Evolutionary conservation across 805 yeast genomes (phyloP).

Genomic region (Metschnikowia lochheadii): DNA sequence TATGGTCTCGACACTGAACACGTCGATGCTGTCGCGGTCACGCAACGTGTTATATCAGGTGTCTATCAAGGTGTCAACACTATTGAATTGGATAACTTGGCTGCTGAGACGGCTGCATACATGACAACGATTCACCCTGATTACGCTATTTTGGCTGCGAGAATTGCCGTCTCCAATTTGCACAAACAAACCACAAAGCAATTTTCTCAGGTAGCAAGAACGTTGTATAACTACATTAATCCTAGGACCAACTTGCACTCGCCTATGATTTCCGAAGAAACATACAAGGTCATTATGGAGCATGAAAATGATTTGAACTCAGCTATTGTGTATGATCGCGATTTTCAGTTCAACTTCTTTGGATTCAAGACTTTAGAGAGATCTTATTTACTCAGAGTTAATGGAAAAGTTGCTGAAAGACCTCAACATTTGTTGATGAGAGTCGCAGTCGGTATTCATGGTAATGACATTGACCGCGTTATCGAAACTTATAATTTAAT

Average conservation of each 20-base stretch:
- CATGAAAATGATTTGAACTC: slow-evolving; percentile 42
- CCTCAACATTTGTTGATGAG: slow-evolving; percentile 62
- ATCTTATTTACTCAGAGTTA: slow-evolving; percentile 50
- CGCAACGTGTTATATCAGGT: slow-evolving; percentile 93
- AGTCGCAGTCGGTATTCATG: slow-evolving; percentile 59
- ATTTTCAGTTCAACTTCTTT: slow-evolving; percentile 54
- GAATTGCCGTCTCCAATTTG: slow-evolving; percentile 89
- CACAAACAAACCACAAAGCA: slow-evolving; percentile 91
- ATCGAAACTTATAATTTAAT: slow-evolving; percentile 55
- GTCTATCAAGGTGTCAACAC: slow-evolving; percentile 97
- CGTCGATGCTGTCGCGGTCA: slow-evolving; percentile 92
- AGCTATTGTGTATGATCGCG: slow-evolving; percentile 46
- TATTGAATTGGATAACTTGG: slow-evolving; percentile 59
- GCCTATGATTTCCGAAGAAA: slow-evolving; percentile 43
- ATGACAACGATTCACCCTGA: slow-evolving; percentile 99
- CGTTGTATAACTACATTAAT: slow-evolving; percentile 72
- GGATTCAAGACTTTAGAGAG: slow-evolving; percentile 61
- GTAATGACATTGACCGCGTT: slow-evolving; percentile 47
- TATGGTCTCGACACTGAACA: slow-evolving; percentile 89
- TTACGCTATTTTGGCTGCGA: slow-evolving; percentile 90
- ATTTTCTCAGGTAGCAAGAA: slow-evolving; percentile 72
- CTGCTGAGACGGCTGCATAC: slow-evolving; percentile 96
- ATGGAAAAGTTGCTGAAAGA: slow-evolving; percentile 57
- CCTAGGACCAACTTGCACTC: slow-evolving; percentile 66
- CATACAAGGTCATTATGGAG: slow-evolving; percentile 34